A percentile compares a stretch with the other conserved stretches of the same genome.
phyloP scores from a whole-genome alignment of 2,329 filamentous ascomycete species.

The Erysiphe neolycopersici region DNA sequence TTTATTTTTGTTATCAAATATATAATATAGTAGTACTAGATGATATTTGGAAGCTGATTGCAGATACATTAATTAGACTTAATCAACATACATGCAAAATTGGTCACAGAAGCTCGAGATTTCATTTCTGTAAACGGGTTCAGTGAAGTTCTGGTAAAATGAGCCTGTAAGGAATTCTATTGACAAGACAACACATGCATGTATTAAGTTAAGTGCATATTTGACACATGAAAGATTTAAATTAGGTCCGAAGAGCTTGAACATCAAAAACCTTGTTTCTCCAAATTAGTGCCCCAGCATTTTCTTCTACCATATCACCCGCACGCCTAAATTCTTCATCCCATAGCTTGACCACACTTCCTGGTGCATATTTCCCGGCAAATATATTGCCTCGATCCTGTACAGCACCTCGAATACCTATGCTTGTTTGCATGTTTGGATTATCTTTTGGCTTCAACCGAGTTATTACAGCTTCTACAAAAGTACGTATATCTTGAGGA shows the following conservation, averaged over 20 bases:
- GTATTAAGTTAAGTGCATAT: too few species aligned
- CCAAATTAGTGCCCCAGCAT: conserved; percentile 35
- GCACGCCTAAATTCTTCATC: conserved; percentile 49
- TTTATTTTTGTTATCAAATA: too few species aligned
- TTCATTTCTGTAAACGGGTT: too few species aligned
- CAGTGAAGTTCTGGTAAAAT: too few species aligned
- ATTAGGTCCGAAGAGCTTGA: conserved; percentile 3
- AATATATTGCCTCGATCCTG: conserved; percentile 37
- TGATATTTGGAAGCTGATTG: too few species aligned
- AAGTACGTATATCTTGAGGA: conserved; percentile 55
- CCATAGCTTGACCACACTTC: conserved; percentile 76
- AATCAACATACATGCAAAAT: too few species aligned
- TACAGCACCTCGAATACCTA: conserved; percentile 36
- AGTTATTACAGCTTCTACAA: conserved; percentile 58
- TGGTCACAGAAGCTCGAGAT: too few species aligned
- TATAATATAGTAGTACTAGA: too few species aligned
- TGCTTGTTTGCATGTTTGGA: conserved; percentile 46
- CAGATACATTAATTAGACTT: too few species aligned
- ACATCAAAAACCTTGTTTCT: conserved; percentile 56
- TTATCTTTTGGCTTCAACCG: conserved; percentile 45
- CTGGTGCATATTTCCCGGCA: conserved; percentile 63
- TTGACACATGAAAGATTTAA: too few species aligned
- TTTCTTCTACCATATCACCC: conserved; percentile 47
- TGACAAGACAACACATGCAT: too few species aligned
- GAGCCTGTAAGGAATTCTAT: too few species aligned